Conservation (phyloP, 345 rosid species). For the Cardamine chenopodiifolia region DNA sequence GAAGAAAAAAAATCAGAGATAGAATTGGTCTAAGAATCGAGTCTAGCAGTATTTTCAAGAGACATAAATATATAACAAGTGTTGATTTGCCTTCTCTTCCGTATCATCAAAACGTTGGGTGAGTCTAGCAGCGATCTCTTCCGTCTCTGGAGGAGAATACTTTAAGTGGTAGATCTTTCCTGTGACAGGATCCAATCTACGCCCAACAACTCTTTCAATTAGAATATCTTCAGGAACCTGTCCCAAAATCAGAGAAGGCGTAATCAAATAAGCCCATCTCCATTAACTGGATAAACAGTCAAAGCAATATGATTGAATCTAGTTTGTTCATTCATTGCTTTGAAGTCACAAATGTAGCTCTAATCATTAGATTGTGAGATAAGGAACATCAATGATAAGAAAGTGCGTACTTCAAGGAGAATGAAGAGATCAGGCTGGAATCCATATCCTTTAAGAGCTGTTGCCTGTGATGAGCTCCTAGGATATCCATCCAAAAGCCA, state of each 20-base stretch:
- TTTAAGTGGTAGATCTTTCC: conserved; percentile 93
- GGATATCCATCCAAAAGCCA: conserved; percentile 99
- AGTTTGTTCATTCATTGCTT: background rate
- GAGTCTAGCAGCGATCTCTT: conserved; percentile 83
- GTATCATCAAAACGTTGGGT: conserved; percentile 96
- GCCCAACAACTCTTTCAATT: conserved; percentile 90
- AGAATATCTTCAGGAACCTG: conserved; percentile 92
- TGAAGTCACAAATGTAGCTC: background rate
- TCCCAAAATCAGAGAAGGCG: conserved; percentile 32
- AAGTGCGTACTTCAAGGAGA: conserved; percentile 68
- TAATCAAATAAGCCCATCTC: background rate
- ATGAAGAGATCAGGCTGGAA: conserved; percentile 84
- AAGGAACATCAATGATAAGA: background rate
- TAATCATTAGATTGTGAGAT: background rate
- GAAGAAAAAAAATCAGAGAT: background rate
- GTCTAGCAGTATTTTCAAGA: background rate
- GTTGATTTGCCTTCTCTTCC: conserved; percentile 74
- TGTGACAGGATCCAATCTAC: conserved; percentile 90
- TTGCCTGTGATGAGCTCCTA: conserved; percentile 85
- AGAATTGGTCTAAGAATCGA: conserved; percentile 11
- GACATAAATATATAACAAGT: background rate
- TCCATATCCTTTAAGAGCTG: conserved; percentile 68
- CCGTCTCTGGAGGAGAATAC: conserved; percentile 86
- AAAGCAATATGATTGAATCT: conserved; percentile 1
- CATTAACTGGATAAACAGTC: conserved; percentile 3